Evolutionary conservation across 352 stramenopile species (phyloP).

Genomic region (Phytophthora citricola): DNA sequence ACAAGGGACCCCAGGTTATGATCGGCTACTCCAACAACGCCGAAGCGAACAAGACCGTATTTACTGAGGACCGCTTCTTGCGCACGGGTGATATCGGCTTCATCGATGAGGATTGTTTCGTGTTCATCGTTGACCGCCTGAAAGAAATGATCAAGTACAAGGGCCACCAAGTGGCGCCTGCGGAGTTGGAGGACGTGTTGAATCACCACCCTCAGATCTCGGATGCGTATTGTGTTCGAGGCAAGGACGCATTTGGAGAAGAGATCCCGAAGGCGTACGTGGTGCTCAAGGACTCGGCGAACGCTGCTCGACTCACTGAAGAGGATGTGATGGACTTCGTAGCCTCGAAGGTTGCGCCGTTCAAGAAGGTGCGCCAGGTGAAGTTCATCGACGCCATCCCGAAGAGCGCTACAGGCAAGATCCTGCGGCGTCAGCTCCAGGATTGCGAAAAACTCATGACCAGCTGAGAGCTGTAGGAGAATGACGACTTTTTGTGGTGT

Average conservation of each 20-base stretch:
- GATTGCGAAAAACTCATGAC: conserved; percentile 44
- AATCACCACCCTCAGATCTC: conserved; percentile 80
- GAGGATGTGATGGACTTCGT: conserved; percentile 88
- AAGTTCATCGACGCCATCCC: conserved; percentile 89
- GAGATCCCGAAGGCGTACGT: conserved; percentile 92
- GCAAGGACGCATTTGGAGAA: conserved; percentile 82
- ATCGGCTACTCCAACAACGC: conserved; percentile 91
- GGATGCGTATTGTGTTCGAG: conserved; percentile 79
- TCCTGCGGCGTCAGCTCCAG: conserved; percentile 86
- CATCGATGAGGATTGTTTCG: conserved; percentile 92
- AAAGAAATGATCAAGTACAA: conserved; percentile 97
- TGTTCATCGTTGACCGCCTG: conserved; percentile 94
- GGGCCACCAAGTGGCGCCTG: conserved; percentile 91
- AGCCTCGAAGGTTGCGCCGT: conserved; percentile 74
- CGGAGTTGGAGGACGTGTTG: conserved; percentile 92
- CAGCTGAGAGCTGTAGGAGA: conserved; percentile 32
- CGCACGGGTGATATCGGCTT: conserved; percentile 91
- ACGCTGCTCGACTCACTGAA: conserved; percentile 47
- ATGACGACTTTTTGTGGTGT: not conserved
- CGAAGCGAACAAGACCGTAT: conserved; percentile 81
- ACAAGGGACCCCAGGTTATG: conserved; percentile 93
- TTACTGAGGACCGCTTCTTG: conserved; percentile 86
- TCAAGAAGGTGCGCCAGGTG: conserved; percentile 91
- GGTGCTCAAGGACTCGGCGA: conserved; percentile 66
- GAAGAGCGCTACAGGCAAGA: conserved; percentile 92